Conservation (phyloP, 306 rosid genomes). For the Casuarina glauca region DNA sequence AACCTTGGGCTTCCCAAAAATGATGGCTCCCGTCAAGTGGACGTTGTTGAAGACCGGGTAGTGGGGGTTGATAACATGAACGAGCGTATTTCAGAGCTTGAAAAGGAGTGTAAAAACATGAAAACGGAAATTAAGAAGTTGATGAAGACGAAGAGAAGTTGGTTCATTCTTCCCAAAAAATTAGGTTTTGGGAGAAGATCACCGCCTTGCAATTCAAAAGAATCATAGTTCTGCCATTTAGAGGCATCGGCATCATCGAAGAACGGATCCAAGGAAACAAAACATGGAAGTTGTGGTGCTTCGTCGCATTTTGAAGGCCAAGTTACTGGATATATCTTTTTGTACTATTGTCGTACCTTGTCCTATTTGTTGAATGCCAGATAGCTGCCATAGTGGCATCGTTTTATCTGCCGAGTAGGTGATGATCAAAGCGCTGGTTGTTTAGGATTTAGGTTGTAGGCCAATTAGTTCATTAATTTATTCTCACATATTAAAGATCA, state of each 20-base stretch:
- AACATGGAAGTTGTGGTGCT: slow-evolving; percentile 31
- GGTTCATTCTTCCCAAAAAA: slow-evolving; percentile 61
- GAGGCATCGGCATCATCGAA: slow-evolving; percentile 30
- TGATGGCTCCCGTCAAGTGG: slow-evolving; percentile 25
- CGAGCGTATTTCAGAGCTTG: slow-evolving; percentile 66
- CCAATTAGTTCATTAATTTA: neutral
- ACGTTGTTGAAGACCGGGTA: slow-evolving; percentile 21
- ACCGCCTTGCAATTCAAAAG: slow-evolving; percentile 43
- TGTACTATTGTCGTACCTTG: neutral
- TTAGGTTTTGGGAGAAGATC: slow-evolving; percentile 60
- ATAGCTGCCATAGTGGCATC: neutral
- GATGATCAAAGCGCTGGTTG: neutral
- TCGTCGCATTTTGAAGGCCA: slow-evolving; percentile 31
- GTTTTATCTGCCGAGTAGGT: neutral
- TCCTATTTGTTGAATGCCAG: slow-evolving; percentile 2
- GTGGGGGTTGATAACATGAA: slow-evolving; percentile 53
- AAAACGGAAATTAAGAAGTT: slow-evolving; percentile 65
- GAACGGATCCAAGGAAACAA: slow-evolving; percentile 39
- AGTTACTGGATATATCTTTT: slow-evolving; percentile 17
- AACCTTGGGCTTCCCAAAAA: slow-evolving; percentile 46
- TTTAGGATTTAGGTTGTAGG: slow-evolving; percentile 1
- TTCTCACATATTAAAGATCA: neutral
- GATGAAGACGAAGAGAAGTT: slow-evolving; percentile 67
- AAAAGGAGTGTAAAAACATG: slow-evolving; percentile 77
- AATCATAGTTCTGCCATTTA: slow-evolving; percentile 29